Percentiles rank a stretch among this genome's conserved stretches.
phyloP scores from a whole-genome alignment of 2,329 filamentous ascomycete genomes.

The Bertia moriformis region DNA sequence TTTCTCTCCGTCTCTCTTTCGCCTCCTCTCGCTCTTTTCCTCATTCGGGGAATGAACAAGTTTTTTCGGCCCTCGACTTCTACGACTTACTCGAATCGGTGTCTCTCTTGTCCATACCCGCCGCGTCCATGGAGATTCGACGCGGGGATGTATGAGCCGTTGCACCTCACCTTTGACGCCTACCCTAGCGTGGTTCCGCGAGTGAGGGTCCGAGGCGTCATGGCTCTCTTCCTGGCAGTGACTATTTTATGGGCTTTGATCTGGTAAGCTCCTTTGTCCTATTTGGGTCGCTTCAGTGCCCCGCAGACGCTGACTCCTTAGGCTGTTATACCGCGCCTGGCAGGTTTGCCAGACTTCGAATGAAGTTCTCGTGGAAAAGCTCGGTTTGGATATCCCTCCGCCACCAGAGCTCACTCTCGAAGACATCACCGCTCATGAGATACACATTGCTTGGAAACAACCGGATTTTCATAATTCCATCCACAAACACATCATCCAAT shows the following conservation, averaged over 20 bases:
- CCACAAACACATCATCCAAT: conserved; percentile 1
- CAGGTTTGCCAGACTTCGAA: conserved; percentile 1
- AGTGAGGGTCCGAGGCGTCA: conserved; percentile 1
- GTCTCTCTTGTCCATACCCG: neutral
- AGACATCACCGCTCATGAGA: neutral
- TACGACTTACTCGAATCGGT: neutral
- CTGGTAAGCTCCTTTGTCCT: neutral
- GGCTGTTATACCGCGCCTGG: neutral
- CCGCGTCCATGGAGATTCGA: neutral
- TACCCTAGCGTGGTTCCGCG: neutral
- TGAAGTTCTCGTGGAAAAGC: neutral
- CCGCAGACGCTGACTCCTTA: neutral
- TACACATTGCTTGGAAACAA: neutral
- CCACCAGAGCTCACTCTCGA: neutral
- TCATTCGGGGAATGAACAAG: no score
- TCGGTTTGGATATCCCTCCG: neutral
- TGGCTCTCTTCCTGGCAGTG: conserved; percentile 1
- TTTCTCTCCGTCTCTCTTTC: no score
- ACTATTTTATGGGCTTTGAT: neutral
- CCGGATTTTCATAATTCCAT: conserved; percentile 1
- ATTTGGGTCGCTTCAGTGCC: no score
- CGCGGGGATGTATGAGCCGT: conserved; percentile 1
- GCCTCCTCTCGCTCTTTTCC: no score
- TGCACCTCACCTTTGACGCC: neutral
- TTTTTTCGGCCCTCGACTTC: neutral